phyloP scores from a whole-genome alignment of 257 asterid genomes.

The Petrea volubilis region DNA sequence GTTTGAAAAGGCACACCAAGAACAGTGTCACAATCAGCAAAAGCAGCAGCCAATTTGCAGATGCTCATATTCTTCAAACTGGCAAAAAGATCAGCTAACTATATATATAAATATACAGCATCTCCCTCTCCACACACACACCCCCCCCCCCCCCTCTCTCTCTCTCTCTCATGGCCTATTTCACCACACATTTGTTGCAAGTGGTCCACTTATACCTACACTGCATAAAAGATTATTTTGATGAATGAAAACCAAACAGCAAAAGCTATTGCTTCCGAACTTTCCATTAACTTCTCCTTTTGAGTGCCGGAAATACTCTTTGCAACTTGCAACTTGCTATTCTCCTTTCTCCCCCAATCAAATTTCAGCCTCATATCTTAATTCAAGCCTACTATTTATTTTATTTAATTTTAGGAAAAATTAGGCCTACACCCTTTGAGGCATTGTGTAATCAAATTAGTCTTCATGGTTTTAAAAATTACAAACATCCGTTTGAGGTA shows the following conservation, averaged over 20 bases:
- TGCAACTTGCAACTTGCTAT: conserved; percentile 17
- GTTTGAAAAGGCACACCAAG: not conserved
- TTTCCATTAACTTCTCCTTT: conserved; percentile 9
- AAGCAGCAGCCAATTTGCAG: not conserved
- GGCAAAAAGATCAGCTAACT: not conserved
- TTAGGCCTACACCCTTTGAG: no score
- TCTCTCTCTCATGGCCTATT: no score
- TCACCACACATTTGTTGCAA: conserved; percentile 15
- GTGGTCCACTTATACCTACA: conserved; percentile 6
- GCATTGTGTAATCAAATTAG: no score
- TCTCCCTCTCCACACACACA: no score
- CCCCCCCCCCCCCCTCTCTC: no score
- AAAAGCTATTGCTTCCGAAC: not conserved
- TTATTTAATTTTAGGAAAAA: no score
- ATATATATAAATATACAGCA: no score
- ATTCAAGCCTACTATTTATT: no score
- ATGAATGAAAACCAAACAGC: not conserved
- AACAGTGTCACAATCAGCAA: not conserved
- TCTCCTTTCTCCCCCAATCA: not conserved
- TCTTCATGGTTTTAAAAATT: no score
- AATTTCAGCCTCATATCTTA: not conserved
- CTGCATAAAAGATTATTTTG: not conserved
- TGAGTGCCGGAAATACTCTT: not conserved
- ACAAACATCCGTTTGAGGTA: no score
- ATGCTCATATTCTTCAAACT: not conserved